Evolutionary conservation across 495 filamentous ascomycete genomes (phyloP).

Genomic region (Apodospora peruviana): DNA sequence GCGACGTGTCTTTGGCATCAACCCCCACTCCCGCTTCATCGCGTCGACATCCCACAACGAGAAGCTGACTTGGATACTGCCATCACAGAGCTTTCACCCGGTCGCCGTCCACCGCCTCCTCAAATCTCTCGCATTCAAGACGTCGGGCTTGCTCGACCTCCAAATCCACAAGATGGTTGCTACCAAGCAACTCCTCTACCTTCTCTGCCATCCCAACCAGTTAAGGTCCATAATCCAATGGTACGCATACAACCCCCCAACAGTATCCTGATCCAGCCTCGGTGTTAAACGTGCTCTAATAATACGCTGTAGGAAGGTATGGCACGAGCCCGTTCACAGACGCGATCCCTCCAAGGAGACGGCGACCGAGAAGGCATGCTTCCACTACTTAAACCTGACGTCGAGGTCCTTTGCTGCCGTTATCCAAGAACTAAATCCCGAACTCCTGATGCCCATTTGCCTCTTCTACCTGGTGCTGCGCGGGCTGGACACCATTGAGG

Average conservation of each 20-base stretch:
- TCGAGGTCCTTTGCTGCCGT: conserved; percentile 91
- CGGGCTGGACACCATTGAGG: conserved; percentile 92
- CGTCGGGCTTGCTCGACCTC: neutral
- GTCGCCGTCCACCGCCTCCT: neutral
- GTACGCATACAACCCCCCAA: conserved; percentile 40
- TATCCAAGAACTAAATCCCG: conserved; percentile 91
- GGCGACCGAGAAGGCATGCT: conserved; percentile 69
- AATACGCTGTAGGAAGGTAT: conserved; percentile 68
- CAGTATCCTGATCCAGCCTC: conserved; percentile 11
- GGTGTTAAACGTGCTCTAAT: neutral
- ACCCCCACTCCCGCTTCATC: neutral
- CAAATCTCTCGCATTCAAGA: neutral
- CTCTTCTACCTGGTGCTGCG: conserved; percentile 93
- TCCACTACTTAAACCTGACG: conserved; percentile 78
- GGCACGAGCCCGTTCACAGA: conserved; percentile 89
- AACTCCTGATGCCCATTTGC: conserved; percentile 80
- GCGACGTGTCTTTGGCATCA: neutral
- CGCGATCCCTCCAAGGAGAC: conserved; percentile 72
- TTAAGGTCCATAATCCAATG: conserved; percentile 89
- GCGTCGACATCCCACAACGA: neutral
- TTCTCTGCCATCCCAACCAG: conserved; percentile 68
- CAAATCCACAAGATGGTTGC: conserved; percentile 32
- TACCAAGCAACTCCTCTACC: conserved; percentile 61
- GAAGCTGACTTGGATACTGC: neutral
- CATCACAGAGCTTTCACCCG: neutral